Base-by-base conservation (phyloP, 108 stramenopile genomes). In the Pseudonitzschia multistriata region DNA sequence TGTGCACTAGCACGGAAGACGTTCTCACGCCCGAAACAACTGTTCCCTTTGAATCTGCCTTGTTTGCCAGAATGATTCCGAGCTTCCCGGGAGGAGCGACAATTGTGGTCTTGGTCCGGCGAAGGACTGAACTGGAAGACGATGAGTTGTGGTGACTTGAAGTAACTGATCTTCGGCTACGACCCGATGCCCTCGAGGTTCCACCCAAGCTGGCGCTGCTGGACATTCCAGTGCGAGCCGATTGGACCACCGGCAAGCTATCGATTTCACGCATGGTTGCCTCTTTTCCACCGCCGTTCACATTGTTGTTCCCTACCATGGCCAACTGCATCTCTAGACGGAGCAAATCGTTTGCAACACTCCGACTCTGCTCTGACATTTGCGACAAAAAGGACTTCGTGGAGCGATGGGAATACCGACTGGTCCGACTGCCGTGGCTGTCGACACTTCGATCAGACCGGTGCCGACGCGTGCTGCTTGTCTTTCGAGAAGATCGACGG, bases 41-140 rank as follows among this genome's bases (percentile, higher is more conserved):
- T 0, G 94, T 95, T 29, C 91, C 94, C 48, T 84, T 82, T 1
- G 85, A 81, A 74, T 94, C 93, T 6, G 90, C 89, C 72, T 87
- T 84, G 78, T 92, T 92, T n/a, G 94, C 91, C 27, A 95, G 78
- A 76, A 92, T 92, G 74, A 95, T 95, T 31, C 91, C 94, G 48
- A 95, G 68, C 68, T 95, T 95, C 6, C 94, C 94, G 8, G 94
- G 91, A 40, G 94, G 94, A 10, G 91, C 91, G 29, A 83, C 53
- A 3, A 95, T 85, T 0, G 83, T 85, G 0, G 83, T 81, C 76
- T 88, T 88, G 35, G 71, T 84, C 25, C 86, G 68, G 40, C 85
- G 52, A 1, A 83, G 62, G 17, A 66, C 55, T 19, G 63, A 33
- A 29, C 35, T 33, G 19, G 49, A 33, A 6, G 47, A 19, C 15